These are phyloP conservation scores for Alternaria infectoria DNA, from an alignment of 2,329 filamentous ascomycete species.

Conservation along the genomic window DNA sequence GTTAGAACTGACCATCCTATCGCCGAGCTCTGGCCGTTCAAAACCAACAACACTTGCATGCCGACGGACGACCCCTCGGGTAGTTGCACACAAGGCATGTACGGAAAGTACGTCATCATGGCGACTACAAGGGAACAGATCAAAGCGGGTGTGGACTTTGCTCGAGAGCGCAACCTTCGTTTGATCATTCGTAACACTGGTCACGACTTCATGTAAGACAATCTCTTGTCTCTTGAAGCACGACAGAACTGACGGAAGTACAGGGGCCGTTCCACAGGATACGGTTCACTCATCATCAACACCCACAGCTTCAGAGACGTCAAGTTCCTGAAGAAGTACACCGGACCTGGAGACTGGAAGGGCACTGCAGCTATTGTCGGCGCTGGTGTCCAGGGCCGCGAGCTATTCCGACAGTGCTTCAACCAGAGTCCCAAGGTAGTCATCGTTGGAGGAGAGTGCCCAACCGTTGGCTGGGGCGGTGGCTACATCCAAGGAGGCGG, in stretches of 20 bases:
- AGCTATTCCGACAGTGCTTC: conserved; percentile 40
- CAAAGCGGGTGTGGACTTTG: conserved; percentile 44
- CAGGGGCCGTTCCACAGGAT: conserved; percentile 43
- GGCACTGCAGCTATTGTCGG: conserved; percentile 41
- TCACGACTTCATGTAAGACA: conserved; percentile 41
- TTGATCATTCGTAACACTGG: conserved; percentile 46
- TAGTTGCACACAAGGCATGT: conserved; percentile 42
- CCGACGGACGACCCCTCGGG: conserved; percentile 30
- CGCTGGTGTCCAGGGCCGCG: conserved; percentile 45
- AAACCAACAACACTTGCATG: conserved; percentile 45
- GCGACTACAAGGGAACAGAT: conserved; percentile 42
- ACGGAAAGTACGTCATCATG: conserved; percentile 42
- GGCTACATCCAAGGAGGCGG: conserved; percentile 54
- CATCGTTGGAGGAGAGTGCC: conserved; percentile 48
- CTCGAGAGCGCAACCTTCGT: conserved; percentile 38
- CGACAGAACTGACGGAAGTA: background rate
- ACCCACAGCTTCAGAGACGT: conserved; percentile 47
- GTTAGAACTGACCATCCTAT: conserved; percentile 41
- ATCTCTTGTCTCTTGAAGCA: background rate
- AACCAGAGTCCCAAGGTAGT: conserved; percentile 38
- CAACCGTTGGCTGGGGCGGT: conserved; percentile 50
- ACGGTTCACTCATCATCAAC: conserved; percentile 44
- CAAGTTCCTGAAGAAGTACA: conserved; percentile 37
- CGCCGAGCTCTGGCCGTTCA: conserved; percentile 41
- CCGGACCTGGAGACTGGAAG: conserved; percentile 40